Evolutionary conservation across 1,284 basidiomycete species (phyloP), one percentile per base, ranked within the genome.

Genomic region (Pyrrhoderma lamaoense): DNA sequence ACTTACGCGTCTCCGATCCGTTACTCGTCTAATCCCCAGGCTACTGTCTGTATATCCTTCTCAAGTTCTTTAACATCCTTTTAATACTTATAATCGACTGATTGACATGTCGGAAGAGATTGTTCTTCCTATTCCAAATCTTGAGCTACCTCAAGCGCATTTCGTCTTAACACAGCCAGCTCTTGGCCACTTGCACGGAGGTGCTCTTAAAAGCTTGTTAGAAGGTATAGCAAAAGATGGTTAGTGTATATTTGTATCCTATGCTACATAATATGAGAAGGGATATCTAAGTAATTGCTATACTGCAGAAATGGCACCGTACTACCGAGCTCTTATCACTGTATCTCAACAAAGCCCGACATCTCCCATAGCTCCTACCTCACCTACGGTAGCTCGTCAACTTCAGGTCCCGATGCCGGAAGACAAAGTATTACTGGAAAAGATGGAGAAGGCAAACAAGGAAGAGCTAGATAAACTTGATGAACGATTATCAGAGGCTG

Each of bases 181-280:
- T 2, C 72, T 93, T 35, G 65, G 70, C 0, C 71, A 79, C 45
- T 71, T 87, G 4, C 88, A 90, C 59, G 75, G 82, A 13, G 70
- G 80, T 54, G 85, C 91, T 8, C 75, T 78, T 43, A 73, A 72
- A 16, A 72, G 77, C 2, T 71, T 97, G 36, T 70, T 93, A 54
- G 79, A 79, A 40, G 89, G 85, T 16, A 85, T 97, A 62, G 78
- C 89, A 61, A 76, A 80, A n/a, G 93, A 98, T 70, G 80, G 89
- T 90, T 61, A 58, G 85, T 25, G 22, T 5, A 9, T 47, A 55
- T 59, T 45, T 58, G 22, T 35, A 34, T 53, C n/a, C n/a, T n/a
- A n/a, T n/a, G n/a, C n/a, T n/a, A n/a, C n/a, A n/a, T n/a, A n/a
- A n/a, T n/a, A n/a, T n/a, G n/a, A n/a, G n/a, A n/a, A n/a, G n/a